Evolutionary conservation across 768 basidiomycete genomes (phyloP).

Genomic region (Butyriboletus loyo): DNA sequence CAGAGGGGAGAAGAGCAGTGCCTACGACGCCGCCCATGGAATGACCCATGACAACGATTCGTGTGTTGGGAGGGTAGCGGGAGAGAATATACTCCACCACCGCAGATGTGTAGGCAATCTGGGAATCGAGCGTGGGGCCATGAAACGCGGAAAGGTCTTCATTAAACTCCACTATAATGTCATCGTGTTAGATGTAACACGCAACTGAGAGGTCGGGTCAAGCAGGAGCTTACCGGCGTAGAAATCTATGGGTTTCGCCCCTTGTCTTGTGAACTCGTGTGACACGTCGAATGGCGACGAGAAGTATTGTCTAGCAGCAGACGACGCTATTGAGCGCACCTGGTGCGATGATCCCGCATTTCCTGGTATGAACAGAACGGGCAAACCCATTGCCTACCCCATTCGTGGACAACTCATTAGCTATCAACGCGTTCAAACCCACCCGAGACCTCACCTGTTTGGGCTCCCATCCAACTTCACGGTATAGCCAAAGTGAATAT

Average conservation of each 20-base stretch:
- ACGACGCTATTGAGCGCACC: slow-evolving; percentile 92
- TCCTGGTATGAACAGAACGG: slow-evolving; percentile 96
- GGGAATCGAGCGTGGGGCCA: slow-evolving; percentile 79
- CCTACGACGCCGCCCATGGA: slow-evolving; percentile 98
- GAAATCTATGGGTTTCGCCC: slow-evolving; percentile 68
- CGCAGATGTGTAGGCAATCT: slow-evolving; percentile 69
- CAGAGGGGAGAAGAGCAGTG: slow-evolving; percentile 67
- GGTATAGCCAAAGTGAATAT: slow-evolving; percentile 88
- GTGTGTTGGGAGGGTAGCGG: slow-evolving; percentile 60
- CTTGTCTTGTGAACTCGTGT: slow-evolving; percentile 46
- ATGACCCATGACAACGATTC: slow-evolving; percentile 82
- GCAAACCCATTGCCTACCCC: slow-evolving; percentile 48
- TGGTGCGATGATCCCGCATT: slow-evolving; percentile 95
- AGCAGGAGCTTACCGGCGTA: slow-evolving; percentile 63
- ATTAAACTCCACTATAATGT: slow-evolving; percentile 75
- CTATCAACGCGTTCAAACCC: not conserved
- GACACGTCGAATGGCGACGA: slow-evolving; percentile 55
- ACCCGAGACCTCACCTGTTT: slow-evolving; percentile 43
- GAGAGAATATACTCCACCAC: slow-evolving; percentile 79
- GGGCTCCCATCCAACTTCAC: slow-evolving; percentile 83
- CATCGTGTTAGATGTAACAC: not conserved
- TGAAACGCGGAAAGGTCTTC: slow-evolving; percentile 97
- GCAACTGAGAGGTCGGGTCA: not conserved
- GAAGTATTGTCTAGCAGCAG: slow-evolving; percentile 79
- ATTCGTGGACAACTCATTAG: slow-evolving; percentile 2